Conservation (phyloP, 371 early-diverging fungal species). For the Lichtheimia corymbifera region DNA sequence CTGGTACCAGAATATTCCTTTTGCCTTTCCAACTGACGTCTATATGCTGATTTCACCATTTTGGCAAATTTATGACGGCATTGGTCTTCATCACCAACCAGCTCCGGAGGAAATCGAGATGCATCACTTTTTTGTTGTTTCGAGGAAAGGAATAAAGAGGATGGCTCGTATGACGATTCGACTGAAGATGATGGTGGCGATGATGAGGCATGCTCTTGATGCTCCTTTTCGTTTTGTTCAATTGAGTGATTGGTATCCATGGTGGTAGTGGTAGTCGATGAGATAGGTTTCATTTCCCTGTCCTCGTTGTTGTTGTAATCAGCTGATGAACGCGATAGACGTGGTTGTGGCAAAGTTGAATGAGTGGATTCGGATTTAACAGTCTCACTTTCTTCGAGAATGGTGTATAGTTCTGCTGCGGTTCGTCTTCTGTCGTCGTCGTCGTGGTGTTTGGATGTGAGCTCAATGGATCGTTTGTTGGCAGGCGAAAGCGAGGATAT, state of each 20-base stretch:
- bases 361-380: not conserved
- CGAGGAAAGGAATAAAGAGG: not conserved
- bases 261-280: not conserved
- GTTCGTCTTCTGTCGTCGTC: too few relatives aligned
- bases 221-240: not conserved
- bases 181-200: not conserved
- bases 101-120: not conserved
- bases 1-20: not conserved
- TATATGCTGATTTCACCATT: constrained; percentile 23
- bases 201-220: not conserved
- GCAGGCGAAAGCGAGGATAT: too few relatives aligned
- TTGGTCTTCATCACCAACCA: constrained; percentile 19
- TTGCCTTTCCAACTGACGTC: constrained; percentile 7
- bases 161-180: not conserved
- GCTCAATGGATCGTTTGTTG: too few relatives aligned
- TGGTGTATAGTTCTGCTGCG: constrained; percentile 12
- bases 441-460: too few relatives aligned
- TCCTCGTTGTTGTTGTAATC: not conserved
- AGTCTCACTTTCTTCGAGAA: constrained; percentile 19
- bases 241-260: not conserved
- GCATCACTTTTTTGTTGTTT: constrained; percentile 3
- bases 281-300: not conserved
- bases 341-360: constrained; percentile 1
- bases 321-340: not conserved
- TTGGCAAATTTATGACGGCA: constrained; percentile 24